Evolutionary conservation across 495 filamentous ascomycete genomes (phyloP).

Genomic region (Daldinia decipiens): DNA sequence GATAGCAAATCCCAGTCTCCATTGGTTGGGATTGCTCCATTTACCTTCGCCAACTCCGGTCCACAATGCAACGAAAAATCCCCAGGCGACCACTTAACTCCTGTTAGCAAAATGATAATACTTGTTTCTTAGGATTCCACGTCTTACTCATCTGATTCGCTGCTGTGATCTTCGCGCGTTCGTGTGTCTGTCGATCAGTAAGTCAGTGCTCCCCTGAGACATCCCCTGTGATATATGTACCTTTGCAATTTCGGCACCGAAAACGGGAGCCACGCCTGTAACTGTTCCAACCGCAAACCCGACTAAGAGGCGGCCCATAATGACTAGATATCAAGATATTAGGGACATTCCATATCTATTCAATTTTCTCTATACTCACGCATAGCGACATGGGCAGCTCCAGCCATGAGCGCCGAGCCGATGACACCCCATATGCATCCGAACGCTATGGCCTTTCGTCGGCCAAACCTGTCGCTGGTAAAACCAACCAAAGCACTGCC

Average conservation of each 20-base stretch:
- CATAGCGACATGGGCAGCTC: conserved; percentile 62
- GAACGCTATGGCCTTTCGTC: conserved; percentile 59
- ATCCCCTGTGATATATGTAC: conserved; percentile 36
- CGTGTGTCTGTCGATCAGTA: conserved; percentile 57
- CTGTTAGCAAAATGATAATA: conserved; percentile 10
- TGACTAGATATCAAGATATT: conserved; percentile 46
- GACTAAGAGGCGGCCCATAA: conserved; percentile 62
- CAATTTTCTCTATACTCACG: conserved; percentile 28
- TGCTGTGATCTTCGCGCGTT: conserved; percentile 60
- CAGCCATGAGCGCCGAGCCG: conserved; percentile 62
- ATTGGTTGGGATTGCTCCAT: conserved; percentile 54
- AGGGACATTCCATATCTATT: not conserved
- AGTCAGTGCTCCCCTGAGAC: conserved; percentile 36
- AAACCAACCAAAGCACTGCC: conserved; percentile 60
- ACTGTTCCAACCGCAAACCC: conserved; percentile 63
- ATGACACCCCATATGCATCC: conserved; percentile 59
- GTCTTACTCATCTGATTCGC: conserved; percentile 50
- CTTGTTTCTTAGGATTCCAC: not conserved
- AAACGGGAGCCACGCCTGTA: conserved; percentile 63
- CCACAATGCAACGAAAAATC: conserved; percentile 59
- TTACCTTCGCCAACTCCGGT: conserved; percentile 54
- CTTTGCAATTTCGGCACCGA: conserved; percentile 51
- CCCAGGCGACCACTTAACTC: conserved; percentile 64
- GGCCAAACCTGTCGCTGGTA: conserved; percentile 58
- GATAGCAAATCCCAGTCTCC: conserved; percentile 67